Conservation (phyloP, 2,329 filamentous ascomycete genomes). For the Penicillium paneum region DNA sequence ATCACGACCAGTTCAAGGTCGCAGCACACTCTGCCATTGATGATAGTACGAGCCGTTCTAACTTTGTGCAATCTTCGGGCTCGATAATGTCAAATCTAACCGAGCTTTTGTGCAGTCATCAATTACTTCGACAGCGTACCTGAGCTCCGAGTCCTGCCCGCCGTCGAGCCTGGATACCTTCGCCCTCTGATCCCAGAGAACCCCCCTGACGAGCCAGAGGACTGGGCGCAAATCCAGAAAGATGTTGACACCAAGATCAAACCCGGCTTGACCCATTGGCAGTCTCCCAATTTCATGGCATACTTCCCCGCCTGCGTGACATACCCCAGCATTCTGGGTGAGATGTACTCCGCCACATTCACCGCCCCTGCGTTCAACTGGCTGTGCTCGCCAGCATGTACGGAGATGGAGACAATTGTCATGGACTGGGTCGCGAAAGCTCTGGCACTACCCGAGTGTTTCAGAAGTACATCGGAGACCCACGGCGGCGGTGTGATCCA, state of each 20-base stretch:
- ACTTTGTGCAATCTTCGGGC: background rate
- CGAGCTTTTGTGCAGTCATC: conserved; percentile 57
- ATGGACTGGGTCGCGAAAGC: conserved; percentile 86
- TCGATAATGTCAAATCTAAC: background rate
- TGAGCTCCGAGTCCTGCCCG: conserved; percentile 68
- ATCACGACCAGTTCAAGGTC: conserved; percentile 71
- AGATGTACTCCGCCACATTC: conserved; percentile 87
- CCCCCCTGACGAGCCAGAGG: conserved; percentile 64
- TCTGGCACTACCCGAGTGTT: conserved; percentile 69
- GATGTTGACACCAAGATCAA: conserved; percentile 86
- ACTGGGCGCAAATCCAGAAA: conserved; percentile 73
- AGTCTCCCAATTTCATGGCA: conserved; percentile 91
- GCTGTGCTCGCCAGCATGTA: conserved; percentile 89
- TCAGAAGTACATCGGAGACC: conserved; percentile 63
- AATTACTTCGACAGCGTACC: conserved; percentile 76
- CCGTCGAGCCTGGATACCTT: conserved; percentile 81
- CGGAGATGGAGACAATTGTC: conserved; percentile 88
- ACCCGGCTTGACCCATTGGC: conserved; percentile 91
- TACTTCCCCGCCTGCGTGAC: conserved; percentile 84
- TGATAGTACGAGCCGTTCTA: conserved; percentile 62
- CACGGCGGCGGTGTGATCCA: conserved; percentile 88
- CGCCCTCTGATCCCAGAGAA: conserved; percentile 70
- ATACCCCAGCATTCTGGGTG: conserved; percentile 81
- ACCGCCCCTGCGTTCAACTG: conserved; percentile 94
- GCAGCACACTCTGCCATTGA: conserved; percentile 77